These are phyloP conservation scores for Auxenochlorella pyrenoidosa DNA, from an alignment of 139 green algal species.

Conservation along the genomic window DNA sequence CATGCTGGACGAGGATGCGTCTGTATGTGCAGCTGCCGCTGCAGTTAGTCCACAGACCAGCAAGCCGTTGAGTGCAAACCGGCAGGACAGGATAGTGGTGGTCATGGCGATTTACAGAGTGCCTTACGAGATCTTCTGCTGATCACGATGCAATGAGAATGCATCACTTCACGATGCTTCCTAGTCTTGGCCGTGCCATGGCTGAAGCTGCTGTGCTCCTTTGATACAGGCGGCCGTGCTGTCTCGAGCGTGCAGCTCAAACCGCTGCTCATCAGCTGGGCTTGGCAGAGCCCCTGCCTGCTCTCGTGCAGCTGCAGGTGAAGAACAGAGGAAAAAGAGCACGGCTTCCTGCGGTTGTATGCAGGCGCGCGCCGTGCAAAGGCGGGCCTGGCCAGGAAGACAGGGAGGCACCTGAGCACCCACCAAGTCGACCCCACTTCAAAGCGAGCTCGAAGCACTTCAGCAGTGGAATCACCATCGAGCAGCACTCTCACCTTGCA, in stretches of 20 bases:
- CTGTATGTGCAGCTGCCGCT: no score
- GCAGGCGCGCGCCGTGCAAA: neutral
- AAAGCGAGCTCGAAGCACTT: neutral
- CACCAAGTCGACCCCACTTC: neutral
- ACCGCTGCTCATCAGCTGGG: neutral
- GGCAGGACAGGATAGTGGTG: no score
- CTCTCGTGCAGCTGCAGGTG: neutral
- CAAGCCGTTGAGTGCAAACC: no score
- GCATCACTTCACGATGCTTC: no score
- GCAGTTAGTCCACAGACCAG: no score
- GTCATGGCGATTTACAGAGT: no score
- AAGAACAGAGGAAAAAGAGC: neutral
- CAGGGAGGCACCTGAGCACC: neutral
- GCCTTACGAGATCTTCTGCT: no score
- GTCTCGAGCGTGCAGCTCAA: neutral
- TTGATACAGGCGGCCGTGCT: neutral
- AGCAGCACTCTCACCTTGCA: constrained; percentile 1
- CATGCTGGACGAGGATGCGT: no score
- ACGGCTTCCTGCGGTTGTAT: neutral
- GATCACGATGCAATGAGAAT: no score
- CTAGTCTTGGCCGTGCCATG: no score
- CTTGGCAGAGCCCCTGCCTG: neutral
- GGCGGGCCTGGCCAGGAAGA: neutral
- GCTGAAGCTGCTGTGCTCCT: no score
- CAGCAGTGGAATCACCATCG: neutral